Conservation (phyloP, 139 green algal species). For the Eudorina sp. region DNA sequence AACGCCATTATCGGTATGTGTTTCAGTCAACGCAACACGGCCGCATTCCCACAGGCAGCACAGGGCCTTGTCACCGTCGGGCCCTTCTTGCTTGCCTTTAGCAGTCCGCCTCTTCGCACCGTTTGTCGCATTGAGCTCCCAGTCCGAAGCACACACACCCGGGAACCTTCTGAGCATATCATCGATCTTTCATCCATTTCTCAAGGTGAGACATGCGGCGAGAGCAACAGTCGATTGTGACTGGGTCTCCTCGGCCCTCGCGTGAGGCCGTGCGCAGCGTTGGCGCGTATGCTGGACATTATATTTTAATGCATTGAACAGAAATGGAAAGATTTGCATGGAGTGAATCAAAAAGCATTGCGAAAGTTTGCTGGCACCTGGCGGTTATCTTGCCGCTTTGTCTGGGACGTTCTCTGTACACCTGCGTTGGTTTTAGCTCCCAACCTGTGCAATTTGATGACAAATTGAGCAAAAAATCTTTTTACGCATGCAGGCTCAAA, state of each 20-base stretch:
- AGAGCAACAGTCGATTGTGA: background rate
- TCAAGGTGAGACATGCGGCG: background rate
- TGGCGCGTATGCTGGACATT: background rate
- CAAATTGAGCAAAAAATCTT: background rate
- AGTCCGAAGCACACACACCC: background rate
- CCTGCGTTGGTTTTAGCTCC: background rate
- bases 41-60: background rate
- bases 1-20: background rate
- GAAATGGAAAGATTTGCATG: background rate
- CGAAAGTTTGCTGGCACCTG: slow-evolving; percentile 12
- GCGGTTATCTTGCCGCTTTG: slow-evolving; percentile 21
- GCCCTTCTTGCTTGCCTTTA: slow-evolving; percentile 39
- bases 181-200: background rate
- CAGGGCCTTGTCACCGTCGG: slow-evolving; percentile 37
- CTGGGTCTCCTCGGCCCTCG: background rate
- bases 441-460: background rate
- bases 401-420: background rate
- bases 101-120: slow-evolving; percentile 17
- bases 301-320: background rate
- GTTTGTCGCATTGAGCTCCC: slow-evolving; percentile 15
- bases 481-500: background rate
- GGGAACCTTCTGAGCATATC: background rate
- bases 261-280: background rate
- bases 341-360: background rate
- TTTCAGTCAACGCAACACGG: background rate